These are phyloP conservation scores for Tolypocladium ophioglossoides DNA, from an alignment of 2,329 filamentous ascomycete species.

Conservation along the genomic window DNA sequence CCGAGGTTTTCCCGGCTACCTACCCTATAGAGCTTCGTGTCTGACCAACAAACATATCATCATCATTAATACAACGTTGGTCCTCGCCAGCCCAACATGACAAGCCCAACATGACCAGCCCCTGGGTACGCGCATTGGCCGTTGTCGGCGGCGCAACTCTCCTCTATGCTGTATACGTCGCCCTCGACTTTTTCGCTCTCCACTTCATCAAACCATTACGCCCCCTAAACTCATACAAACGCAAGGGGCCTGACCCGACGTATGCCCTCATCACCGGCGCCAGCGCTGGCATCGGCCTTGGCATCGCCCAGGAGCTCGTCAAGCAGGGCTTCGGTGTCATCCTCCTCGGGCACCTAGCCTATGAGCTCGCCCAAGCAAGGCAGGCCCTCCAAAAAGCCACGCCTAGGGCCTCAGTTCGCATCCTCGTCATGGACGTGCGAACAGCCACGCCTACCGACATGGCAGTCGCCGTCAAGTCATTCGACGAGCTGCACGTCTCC, in stretches of 20 bases:
- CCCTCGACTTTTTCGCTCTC: constrained; percentile 5
- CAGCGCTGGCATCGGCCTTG: constrained; percentile 22
- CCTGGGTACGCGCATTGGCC: not conserved
- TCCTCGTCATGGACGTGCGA: constrained; percentile 16
- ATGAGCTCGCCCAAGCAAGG: constrained; percentile 16
- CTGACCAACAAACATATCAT: no score
- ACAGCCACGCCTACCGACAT: constrained; percentile 16
- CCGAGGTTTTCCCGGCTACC: not conserved
- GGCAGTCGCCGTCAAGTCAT: constrained; percentile 8
- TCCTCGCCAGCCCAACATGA: no score
- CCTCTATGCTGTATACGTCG: constrained; percentile 3
- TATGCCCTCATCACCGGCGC: constrained; percentile 23
- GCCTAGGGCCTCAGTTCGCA: constrained; percentile 13
- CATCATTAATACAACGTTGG: no score
- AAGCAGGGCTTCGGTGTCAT: constrained; percentile 23
- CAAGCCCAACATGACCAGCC: not conserved
- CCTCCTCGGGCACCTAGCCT: constrained; percentile 17
- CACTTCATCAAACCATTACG: constrained; percentile 12
- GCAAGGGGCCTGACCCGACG: constrained; percentile 7
- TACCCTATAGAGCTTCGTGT: not conserved
- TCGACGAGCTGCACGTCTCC: constrained; percentile 13
- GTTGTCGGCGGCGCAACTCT: constrained; percentile 10
- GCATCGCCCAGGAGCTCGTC: constrained; percentile 19
- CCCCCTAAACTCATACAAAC: constrained; percentile 12
- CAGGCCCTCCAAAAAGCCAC: constrained; percentile 9